These are phyloP conservation scores for Arxiozyma slooffiae DNA, from an alignment of 1,139 yeast genomes.

Conservation along the genomic window DNA sequence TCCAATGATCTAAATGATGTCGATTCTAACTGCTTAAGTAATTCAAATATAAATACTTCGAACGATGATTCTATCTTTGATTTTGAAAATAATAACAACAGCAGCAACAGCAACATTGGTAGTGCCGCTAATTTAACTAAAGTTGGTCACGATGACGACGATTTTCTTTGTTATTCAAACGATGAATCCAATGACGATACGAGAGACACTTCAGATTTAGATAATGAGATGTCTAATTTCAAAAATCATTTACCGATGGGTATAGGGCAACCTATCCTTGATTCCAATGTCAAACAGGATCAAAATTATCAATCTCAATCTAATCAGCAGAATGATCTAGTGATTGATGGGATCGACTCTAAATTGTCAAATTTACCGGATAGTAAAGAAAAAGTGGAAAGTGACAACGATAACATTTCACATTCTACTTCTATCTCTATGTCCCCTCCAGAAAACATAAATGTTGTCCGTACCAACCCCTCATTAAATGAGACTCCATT, in stretches of 20 bases:
- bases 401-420: neutral
- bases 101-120: neutral
- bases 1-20: too few species aligned
- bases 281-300: neutral
- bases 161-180: neutral
- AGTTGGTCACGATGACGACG: neutral
- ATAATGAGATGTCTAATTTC: neutral
- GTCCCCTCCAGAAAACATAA: neutral
- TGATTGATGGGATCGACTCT: neutral
- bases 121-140: neutral
- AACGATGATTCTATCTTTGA: neutral
- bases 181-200: neutral
- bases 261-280: neutral
- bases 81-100: neutral
- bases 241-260: neutral
- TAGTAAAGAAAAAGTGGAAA: neutral
- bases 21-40: neutral
- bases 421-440: neutral
- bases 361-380: neutral
- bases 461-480: too few species aligned
- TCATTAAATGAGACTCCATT: neutral
- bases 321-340: neutral
- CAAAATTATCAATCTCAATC: neutral
- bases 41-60: neutral
- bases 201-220: neutral